Evolutionary conservation across 1,284 basidiomycete genomes (phyloP).

Genomic region (Exobasidium rhododendri): DNA sequence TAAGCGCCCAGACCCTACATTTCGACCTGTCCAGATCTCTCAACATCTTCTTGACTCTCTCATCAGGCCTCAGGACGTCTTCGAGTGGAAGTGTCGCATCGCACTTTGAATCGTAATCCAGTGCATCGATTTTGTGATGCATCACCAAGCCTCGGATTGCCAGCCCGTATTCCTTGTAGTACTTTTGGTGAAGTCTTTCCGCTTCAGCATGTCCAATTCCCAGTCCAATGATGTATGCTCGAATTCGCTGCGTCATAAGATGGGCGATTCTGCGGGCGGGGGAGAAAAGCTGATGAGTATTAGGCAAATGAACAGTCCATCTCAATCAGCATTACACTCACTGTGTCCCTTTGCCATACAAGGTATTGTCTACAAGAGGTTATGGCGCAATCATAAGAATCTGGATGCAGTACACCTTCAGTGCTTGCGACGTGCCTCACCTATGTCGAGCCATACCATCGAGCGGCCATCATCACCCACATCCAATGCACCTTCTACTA

Average conservation of each 20-base stretch:
- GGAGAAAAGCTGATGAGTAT: conserved; percentile 12
- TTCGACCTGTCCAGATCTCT: conserved; percentile 74
- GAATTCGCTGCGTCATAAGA: conserved; percentile 74
- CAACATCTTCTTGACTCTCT: conserved; percentile 66
- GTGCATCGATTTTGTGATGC: conserved; percentile 76
- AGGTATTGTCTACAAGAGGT: not conserved
- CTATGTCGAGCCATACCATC: conserved; percentile 47
- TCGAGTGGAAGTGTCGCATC: conserved; percentile 80
- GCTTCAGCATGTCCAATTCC: conserved; percentile 70
- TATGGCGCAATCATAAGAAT: not conserved
- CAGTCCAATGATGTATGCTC: conserved; percentile 72
- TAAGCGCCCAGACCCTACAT: conserved; percentile 59
- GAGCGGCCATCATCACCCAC: conserved; percentile 8
- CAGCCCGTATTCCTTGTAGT: conserved; percentile 74
- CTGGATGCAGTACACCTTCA: conserved; percentile 2
- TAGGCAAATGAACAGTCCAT: conserved; percentile 1
- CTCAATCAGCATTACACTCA: conserved; percentile 15
- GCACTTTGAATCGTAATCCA: conserved; percentile 81
- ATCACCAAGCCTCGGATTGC: conserved; percentile 76
- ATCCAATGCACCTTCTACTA: conserved; percentile 1
- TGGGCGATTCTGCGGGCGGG: conserved; percentile 63
- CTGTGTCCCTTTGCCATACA: conserved; percentile 24
- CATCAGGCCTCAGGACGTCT: conserved; percentile 69
- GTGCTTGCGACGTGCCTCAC: conserved; percentile 71
- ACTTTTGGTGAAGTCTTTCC: conserved; percentile 67